phyloP scores from a whole-genome alignment of 2,329 filamentous ascomycete species.

The Penicillium capsulatum region DNA sequence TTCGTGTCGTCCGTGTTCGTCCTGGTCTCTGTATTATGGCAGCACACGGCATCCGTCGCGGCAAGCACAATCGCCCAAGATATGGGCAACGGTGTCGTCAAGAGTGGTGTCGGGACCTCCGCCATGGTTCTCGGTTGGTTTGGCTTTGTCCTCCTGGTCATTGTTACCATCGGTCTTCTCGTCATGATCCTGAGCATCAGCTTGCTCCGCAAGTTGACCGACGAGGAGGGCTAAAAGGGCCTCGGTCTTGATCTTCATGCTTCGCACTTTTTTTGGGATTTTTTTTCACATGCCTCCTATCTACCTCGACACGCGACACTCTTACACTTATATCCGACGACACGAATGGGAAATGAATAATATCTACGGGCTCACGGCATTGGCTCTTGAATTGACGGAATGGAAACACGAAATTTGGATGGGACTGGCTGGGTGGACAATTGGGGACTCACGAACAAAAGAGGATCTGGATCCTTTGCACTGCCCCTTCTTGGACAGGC shows the following conservation, averaged over 20 bases:
- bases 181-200: constrained; percentile 96
- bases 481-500: background rate
- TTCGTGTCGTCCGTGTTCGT: constrained; percentile 66
- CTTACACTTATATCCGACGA: constrained; percentile 18
- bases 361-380: constrained; percentile 16
- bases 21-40: constrained; percentile 58
- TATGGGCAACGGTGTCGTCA: constrained; percentile 82
- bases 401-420: constrained; percentile 12
- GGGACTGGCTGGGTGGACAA: constrained; percentile 10
- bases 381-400: constrained; percentile 17
- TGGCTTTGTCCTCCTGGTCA: constrained; percentile 84
- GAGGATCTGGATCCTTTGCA: constrained; percentile 12
- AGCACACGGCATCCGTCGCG: constrained; percentile 90
- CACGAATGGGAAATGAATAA: constrained; percentile 27
- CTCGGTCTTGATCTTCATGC: constrained; percentile 1
- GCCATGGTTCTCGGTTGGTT: constrained; percentile 99
- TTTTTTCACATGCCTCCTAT: constrained; percentile 6
- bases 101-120: constrained; percentile 81
- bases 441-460: constrained; percentile 18
- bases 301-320: constrained; percentile 4
- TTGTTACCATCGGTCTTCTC: constrained; percentile 89
- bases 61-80: constrained; percentile 91
- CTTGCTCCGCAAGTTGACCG: constrained; percentile 61
- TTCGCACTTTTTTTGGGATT: constrained; percentile 12
- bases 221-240: constrained; percentile 32